These are phyloP conservation scores for Phytophthora cactorum DNA, from an alignment of 352 stramenopile genomes.

Conservation along the genomic window DNA sequence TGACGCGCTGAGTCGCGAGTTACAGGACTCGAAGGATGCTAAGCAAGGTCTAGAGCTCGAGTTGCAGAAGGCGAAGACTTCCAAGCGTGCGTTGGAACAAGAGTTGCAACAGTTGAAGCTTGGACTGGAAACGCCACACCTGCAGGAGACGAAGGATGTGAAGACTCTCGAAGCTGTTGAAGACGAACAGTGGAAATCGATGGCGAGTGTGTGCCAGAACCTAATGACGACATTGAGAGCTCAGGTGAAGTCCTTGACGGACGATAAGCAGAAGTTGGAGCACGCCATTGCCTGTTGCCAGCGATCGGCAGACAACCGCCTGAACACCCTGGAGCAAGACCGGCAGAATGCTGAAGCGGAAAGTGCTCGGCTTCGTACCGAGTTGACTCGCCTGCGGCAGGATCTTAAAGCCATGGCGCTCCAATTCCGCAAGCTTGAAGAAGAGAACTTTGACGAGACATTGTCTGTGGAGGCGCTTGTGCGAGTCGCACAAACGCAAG, in stretches of 20 bases:
- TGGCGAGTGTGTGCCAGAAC: slow-evolving; percentile 12
- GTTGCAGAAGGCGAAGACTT: slow-evolving; percentile 1
- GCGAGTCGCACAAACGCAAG: slow-evolving; percentile 10
- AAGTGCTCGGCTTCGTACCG: slow-evolving; percentile 19
- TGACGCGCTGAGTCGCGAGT: slow-evolving; percentile 17
- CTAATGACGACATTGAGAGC: slow-evolving; percentile 12
- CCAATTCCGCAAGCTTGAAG: slow-evolving; percentile 15
- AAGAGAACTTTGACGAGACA: slow-evolving; percentile 5
- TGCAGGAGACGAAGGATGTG: too few species aligned
- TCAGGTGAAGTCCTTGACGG: slow-evolving; percentile 20
- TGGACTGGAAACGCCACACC: not conserved
- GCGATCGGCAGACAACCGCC: slow-evolving; percentile 22
- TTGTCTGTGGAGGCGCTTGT: slow-evolving; percentile 6
- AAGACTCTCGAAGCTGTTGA: slow-evolving; percentile 1
- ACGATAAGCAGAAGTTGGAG: slow-evolving; percentile 24
- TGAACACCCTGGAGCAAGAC: slow-evolving; percentile 19
- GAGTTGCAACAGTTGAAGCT: slow-evolving; percentile 3
- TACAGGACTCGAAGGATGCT: slow-evolving; percentile 8
- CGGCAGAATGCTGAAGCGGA: slow-evolving; percentile 21
- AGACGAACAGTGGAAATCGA: slow-evolving; percentile 12
- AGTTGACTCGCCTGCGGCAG: slow-evolving; percentile 13
- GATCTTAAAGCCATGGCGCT: slow-evolving; percentile 7
- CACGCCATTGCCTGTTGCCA: slow-evolving; percentile 25
- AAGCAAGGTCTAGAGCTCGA: not conserved
- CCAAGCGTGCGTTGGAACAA: not conserved